These are phyloP conservation scores for Ramalina peruviana DNA, from an alignment of 495 filamentous ascomycete species.

Conservation along the genomic window DNA sequence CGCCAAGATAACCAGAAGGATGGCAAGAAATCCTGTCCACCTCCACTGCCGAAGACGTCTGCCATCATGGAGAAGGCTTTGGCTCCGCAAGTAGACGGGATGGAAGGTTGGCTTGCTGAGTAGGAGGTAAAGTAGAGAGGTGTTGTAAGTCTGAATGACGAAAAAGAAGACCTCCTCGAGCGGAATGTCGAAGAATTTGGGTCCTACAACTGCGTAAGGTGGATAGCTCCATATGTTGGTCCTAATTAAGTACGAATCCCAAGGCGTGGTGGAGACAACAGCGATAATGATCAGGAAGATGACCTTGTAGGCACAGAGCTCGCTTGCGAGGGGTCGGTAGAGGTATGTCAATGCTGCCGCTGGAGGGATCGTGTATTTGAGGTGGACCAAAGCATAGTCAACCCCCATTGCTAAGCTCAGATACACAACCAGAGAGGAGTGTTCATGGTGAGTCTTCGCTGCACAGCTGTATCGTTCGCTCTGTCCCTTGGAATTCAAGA, in stretches of 20 bases:
- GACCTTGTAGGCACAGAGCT: constrained; percentile 44
- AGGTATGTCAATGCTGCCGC: constrained; percentile 40
- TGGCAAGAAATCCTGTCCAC: constrained; percentile 26
- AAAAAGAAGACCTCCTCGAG: constrained; percentile 62
- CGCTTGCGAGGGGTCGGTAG: constrained; percentile 43
- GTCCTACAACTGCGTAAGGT: constrained; percentile 40
- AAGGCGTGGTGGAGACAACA: constrained; percentile 48
- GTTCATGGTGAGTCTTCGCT: constrained; percentile 4
- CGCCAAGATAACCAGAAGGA: constrained; percentile 23
- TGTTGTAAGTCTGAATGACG: constrained; percentile 60
- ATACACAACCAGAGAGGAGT: neutral
- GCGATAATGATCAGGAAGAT: constrained; percentile 40
- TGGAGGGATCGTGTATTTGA: constrained; percentile 53
- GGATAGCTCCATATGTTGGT: constrained; percentile 56
- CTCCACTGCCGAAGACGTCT: constrained; percentile 11
- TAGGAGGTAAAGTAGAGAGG: constrained; percentile 47
- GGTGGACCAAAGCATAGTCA: constrained; percentile 54
- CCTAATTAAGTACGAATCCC: constrained; percentile 57
- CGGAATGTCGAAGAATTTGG: constrained; percentile 42
- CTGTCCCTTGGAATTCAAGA: neutral
- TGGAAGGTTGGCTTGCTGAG: constrained; percentile 48
- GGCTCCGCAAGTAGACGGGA: constrained; percentile 33
- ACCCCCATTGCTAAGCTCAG: constrained; percentile 37
- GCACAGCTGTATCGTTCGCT: neutral
- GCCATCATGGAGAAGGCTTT: constrained; percentile 11